Conservation (phyloP, 2,329 filamentous ascomycete species). For the Talaromyces atroroseus region DNA sequence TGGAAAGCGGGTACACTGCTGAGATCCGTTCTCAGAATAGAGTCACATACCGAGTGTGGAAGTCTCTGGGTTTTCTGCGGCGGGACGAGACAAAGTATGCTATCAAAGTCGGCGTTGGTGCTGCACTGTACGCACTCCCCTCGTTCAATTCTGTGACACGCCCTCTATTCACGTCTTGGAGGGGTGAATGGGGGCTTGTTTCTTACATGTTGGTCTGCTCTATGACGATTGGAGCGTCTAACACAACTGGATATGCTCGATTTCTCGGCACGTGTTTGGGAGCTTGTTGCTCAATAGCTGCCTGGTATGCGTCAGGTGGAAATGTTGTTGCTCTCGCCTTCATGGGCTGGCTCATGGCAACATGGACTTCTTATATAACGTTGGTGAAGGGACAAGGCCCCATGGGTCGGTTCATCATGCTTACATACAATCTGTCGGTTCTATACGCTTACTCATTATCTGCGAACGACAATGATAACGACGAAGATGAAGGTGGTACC, state of each 20-base stretch:
- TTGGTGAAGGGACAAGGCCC: conserved; percentile 77
- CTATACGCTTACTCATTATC: conserved; percentile 90
- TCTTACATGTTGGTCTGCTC: conserved; percentile 98
- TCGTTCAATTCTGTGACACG: conserved; percentile 76
- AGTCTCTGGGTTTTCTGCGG: conserved; percentile 51
- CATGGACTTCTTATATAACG: conserved; percentile 86
- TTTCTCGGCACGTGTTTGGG: conserved; percentile 84
- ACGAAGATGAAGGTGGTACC: conserved; percentile 77
- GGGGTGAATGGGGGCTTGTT: conserved; percentile 92
- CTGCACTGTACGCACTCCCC: conserved; percentile 80
- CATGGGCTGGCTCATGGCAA: conserved; percentile 73
- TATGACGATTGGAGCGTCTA: conserved; percentile 94
- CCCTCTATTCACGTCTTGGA: conserved; percentile 77
- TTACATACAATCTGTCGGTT: conserved; percentile 93
- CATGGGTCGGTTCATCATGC: conserved; percentile 85
- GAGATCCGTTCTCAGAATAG: conserved; percentile 20
- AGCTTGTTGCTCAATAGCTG: conserved; percentile 65
- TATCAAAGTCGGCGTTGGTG: conserved; percentile 87
- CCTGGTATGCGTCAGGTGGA: conserved; percentile 71
- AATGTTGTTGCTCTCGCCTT: conserved; percentile 72
- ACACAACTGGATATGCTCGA: conserved; percentile 81
- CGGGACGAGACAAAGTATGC: conserved; percentile 71
- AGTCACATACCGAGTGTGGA: conserved; percentile 49
- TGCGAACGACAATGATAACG: conserved; percentile 71
- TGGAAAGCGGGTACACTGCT: conserved; percentile 6